Evolutionary conservation across 768 basidiomycete genomes (phyloP), one percentile per base, ranked within the genome.

Genomic region (Naematelia encephala): DNA sequence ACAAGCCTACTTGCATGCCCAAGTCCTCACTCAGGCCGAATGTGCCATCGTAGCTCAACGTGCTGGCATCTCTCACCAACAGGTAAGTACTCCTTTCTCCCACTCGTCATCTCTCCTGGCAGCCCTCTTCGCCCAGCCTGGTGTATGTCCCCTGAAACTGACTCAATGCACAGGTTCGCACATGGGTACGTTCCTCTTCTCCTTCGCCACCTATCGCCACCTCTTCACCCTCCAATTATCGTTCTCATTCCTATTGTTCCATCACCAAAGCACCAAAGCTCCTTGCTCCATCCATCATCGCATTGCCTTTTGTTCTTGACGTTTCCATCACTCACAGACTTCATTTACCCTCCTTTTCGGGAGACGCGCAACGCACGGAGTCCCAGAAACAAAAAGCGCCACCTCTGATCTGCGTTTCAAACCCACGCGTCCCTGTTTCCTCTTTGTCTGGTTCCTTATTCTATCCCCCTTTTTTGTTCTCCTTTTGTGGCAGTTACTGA

Each of bases 151-250:
- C n/a, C n/a, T n/a, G n/a, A n/a, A 27, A 51, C n/a, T 29, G 23
- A 44, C 48, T 5, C 28, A 2, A 26, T 27, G 14, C 14, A 16
- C 42, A 73, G 71, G 66, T 68, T 29, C 65, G 71, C 13, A 69
- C 68, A 50, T 73, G 71, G 71, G 71, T 73, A 62, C 46, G 68
- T 52, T 26, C 27, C n/a, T 23, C 29, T 3, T 62, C 27, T 23
- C 25, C 50, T 30, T 48, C 34, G 4, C 51, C 28, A 16, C 57
- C 34, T 14, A 16, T 59, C 4, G 1, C 54, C 25, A 11, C 21
- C 46, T 2, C 26, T 54, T 13, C 26, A 42, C 23, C 39, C 25
- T 26, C 50, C 19, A 23, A 52, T 39, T 25, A 29, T 45, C n/a
- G n/a, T n/a, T n/a, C n/a, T n/a, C n/a, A n/a, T n/a, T n/a, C n/a